Evolutionary conservation across 345 rosid species (phyloP).

Genomic region (Arabidopsis thaliana): TAIR10.1 NC_003070.9:22134501-22135000

Average conservation of each 20-base stretch:
- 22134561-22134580: not conserved
- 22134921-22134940: no score
- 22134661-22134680: conserved; percentile 44
- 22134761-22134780: conserved; percentile 23
- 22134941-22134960: not conserved
- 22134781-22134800: not conserved
- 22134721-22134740: conserved; percentile 45
- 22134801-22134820: not conserved
- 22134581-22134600: not conserved
- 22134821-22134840: not conserved
- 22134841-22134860: not conserved
- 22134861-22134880: not conserved
- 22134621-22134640: conserved; percentile 3
- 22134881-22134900: not conserved
- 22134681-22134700: conserved; percentile 59
- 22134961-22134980: not conserved
- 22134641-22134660: conserved; percentile 20
- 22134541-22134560: no score
- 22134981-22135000: no score
- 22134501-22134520: no score
- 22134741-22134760: conserved; percentile 48
- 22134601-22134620: conserved; percentile 12
- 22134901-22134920: not conserved
- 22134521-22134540: not conserved
- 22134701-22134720: conserved; percentile 55